These are phyloP conservation scores for Pseudopithomyces maydicus DNA, from an alignment of 2,329 filamentous ascomycete genomes.

Conservation along the genomic window DNA sequence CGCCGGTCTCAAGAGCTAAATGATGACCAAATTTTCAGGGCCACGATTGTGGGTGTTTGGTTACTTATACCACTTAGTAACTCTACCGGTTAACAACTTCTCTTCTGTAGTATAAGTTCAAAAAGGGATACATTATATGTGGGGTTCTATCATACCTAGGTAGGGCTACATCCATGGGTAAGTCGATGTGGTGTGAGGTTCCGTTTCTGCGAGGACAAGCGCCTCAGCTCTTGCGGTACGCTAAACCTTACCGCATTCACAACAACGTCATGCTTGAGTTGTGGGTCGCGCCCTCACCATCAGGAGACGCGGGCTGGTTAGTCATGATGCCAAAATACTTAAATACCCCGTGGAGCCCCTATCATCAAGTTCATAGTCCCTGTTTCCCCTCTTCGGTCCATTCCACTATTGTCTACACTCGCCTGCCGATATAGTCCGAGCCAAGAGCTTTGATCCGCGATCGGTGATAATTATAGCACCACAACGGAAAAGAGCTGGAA, in stretches of 20 bases:
- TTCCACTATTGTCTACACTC: not conserved
- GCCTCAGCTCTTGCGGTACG: constrained; percentile 4
- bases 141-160: not conserved
- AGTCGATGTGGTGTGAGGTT: constrained; percentile 4
- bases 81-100: no score
- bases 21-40: no score
- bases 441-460: not conserved
- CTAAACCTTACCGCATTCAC: constrained; percentile 1
- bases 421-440: not conserved
- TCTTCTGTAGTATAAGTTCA: not conserved
- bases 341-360: constrained; percentile 4
- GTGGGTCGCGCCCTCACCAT: constrained; percentile 8
- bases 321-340: constrained; percentile 9
- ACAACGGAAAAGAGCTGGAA: not conserved
- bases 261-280: constrained; percentile 14
- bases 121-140: not conserved
- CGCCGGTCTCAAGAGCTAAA: no score
- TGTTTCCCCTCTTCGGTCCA: not conserved
- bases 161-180: no score
- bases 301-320: constrained; percentile 1
- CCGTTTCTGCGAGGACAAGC: not conserved
- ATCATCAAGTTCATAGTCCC: not conserved
- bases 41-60: no score
- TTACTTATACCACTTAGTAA: no score
- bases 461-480: not conserved